A percentile compares a stretch with the other conserved stretches of the same genome.
Evolutionary conservation across 768 basidiomycete species (phyloP).

Genomic region (Crucibulum laeve): DNA sequence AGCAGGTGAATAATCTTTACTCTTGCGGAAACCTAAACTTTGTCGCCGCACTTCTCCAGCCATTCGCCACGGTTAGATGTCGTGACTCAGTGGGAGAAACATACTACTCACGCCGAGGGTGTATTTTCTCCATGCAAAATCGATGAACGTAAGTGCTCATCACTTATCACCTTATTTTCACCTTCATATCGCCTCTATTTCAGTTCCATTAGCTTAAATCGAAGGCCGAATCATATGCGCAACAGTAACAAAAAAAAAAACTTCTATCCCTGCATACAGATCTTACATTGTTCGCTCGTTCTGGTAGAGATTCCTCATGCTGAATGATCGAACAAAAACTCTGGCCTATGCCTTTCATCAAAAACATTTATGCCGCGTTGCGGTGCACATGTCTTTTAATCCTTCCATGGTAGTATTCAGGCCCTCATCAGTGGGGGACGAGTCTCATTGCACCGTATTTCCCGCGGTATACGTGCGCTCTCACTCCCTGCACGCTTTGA

Average conservation of each 20-base stretch:
- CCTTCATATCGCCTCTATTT: background rate
- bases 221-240: background rate
- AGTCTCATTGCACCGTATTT: background rate
- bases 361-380: background rate
- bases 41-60: conserved; percentile 1
- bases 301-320: conserved; percentile 1
- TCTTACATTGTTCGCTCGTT: conserved; percentile 15
- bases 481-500: conserved; percentile 11
- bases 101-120: background rate
- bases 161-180: too few species aligned
- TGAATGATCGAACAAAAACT: background rate
- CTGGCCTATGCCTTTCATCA: background rate
- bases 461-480: conserved; percentile 19
- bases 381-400: conserved; percentile 1
- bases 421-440: background rate
- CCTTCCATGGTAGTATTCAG: background rate
- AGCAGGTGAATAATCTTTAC: too few species aligned
- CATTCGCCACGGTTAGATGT: background rate
- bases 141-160: too few species aligned
- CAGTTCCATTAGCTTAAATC: background rate
- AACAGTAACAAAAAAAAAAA: background rate
- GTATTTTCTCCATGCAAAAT: background rate
- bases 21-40: background rate
- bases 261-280: background rate
- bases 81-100: too few species aligned